Percentiles rank a stretch among this genome's conserved stretches.
Conservation (phyloP, 805 yeast genomes). For the Teunomyces kruisii region DNA sequence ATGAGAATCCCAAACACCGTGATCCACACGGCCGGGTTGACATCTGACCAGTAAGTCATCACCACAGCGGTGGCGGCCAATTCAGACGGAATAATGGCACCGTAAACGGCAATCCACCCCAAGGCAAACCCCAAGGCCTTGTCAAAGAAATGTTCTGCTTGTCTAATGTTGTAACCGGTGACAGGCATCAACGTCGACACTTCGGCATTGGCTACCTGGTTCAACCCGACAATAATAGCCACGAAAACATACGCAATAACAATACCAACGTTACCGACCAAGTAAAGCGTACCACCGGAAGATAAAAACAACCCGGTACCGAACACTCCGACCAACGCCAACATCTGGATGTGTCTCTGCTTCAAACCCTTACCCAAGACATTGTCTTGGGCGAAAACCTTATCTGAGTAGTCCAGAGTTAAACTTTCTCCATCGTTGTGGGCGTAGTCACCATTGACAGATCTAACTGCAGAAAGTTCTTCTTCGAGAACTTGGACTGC, state of each 20-base stretch:
- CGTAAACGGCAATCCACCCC: constrained; percentile 45
- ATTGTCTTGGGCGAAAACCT: neutral
- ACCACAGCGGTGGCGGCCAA: constrained; percentile 48
- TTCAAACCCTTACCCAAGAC: constrained; percentile 8
- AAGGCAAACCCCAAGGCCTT: constrained; percentile 47
- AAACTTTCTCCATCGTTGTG: constrained; percentile 1
- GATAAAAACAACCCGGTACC: constrained; percentile 59
- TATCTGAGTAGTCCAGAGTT: constrained; percentile 2
- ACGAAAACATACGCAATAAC: constrained; percentile 49
- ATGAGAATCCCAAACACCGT: constrained; percentile 40
- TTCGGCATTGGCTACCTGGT: constrained; percentile 42
- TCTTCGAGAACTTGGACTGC: neutral
- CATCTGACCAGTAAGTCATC: constrained; percentile 44
- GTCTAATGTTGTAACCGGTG: constrained; percentile 35
- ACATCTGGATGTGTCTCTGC: constrained; percentile 19
- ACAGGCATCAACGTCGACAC: constrained; percentile 37
- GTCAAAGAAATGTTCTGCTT: constrained; percentile 39
- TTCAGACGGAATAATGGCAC: constrained; percentile 37
- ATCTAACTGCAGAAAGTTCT: neutral
- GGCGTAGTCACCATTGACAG: neutral
- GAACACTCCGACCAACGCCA: constrained; percentile 27
- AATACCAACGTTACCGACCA: constrained; percentile 40
- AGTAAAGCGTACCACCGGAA: constrained; percentile 48
- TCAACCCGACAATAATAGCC: constrained; percentile 41
- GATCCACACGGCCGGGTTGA: constrained; percentile 47